Evolutionary conservation across 2,329 filamentous ascomycete genomes (phyloP).

Genomic region (Phaeosphaeria sp.): DNA sequence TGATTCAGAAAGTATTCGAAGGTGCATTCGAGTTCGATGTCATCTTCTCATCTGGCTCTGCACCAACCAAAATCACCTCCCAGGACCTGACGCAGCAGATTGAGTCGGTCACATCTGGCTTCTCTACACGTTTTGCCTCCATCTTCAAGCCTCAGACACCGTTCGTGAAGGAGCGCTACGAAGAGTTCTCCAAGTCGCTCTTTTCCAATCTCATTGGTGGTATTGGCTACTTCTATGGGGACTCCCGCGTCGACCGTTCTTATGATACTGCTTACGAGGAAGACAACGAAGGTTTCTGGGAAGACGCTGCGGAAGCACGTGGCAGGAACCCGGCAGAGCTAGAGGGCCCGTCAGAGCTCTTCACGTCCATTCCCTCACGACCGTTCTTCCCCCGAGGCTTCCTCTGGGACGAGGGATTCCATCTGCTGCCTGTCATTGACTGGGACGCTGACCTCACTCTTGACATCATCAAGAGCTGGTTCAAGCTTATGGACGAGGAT

Average conservation of each 20-base stretch:
- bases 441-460: conserved; percentile 87
- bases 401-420: conserved; percentile 98
- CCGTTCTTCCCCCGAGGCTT: conserved; percentile 98
- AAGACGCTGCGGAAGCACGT: conserved; percentile 83
- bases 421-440: conserved; percentile 86
- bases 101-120: conserved; percentile 68
- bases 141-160: conserved; percentile 77
- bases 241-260: conserved; percentile 87
- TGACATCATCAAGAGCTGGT: conserved; percentile 94
- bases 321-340: conserved; percentile 69
- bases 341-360: conserved; percentile 87
- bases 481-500: conserved; percentile 92
- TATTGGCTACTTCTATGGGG: conserved; percentile 92
- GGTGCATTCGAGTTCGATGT: conserved; percentile 92
- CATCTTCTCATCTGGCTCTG: conserved; percentile 82
- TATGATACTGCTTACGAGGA: conserved; percentile 94
- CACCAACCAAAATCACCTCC: conserved; percentile 59
- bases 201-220: conserved; percentile 94
- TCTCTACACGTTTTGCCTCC: conserved; percentile 75
- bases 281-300: conserved; percentile 94
- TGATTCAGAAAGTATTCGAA: conserved; percentile 90
- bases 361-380: conserved; percentile 87
- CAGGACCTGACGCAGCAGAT: conserved; percentile 75
- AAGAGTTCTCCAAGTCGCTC: conserved; percentile 83
- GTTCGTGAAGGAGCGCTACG: conserved; percentile 75